Conservation (phyloP, 164 flowering plant genomes). For the grape (Vitis vinifera) region DNA sequence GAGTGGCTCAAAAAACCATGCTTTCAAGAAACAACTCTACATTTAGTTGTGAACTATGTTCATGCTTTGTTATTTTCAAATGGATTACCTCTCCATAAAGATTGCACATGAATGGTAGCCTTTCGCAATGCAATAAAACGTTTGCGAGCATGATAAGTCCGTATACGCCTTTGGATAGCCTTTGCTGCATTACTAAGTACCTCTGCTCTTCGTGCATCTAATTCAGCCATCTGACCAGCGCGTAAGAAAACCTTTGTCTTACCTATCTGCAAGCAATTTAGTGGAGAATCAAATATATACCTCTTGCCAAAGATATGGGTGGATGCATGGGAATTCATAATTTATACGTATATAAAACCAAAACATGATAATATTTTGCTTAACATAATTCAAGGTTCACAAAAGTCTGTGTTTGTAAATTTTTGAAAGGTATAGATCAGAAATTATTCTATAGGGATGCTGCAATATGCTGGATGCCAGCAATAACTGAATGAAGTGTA, state of each 20-base stretch:
- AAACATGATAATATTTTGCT: no score
- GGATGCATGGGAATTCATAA: conserved; percentile 6
- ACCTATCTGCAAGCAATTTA: conserved; percentile 52
- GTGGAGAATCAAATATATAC: conserved; percentile 1
- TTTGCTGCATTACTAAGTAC: conserved; percentile 70
- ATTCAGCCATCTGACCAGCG: conserved; percentile 90
- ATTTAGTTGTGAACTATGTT: neutral
- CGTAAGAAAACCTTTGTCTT: conserved; percentile 75
- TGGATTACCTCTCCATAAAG: conserved; percentile 58
- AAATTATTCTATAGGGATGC: no score
- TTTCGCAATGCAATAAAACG: conserved; percentile 48
- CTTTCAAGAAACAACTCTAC: neutral
- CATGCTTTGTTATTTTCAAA: neutral
- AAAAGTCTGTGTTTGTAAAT: no score
- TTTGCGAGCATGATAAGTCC: conserved; percentile 61
- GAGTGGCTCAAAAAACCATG: neutral
- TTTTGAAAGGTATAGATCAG: no score
- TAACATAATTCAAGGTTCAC: no score
- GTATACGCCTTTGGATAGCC: conserved; percentile 53
- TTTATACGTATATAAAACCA: neutral
- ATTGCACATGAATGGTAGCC: conserved; percentile 48
- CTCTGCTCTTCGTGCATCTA: conserved; percentile 73
- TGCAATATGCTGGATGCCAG: no score
- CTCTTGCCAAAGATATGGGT: neutral
- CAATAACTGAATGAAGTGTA: no score